Evolutionary conservation across 1,284 basidiomycete species (phyloP), one percentile per base, ranked within the genome.

Genomic region (Trametes hirsuta): DNA sequence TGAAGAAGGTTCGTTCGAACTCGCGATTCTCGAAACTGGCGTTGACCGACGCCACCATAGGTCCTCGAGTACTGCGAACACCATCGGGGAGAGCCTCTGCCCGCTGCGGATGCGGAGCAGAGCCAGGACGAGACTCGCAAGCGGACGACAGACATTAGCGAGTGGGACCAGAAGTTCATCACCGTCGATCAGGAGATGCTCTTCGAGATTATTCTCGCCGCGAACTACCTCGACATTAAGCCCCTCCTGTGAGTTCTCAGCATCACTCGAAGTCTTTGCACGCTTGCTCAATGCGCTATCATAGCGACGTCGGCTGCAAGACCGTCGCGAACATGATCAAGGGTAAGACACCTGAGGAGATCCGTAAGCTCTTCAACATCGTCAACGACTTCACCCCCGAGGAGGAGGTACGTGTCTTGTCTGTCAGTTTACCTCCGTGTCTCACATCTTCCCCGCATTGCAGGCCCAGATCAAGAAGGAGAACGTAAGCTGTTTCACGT

Each of bases 281-380:
- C 34, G 18, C 22, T 21, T 35, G 39, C n/a, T 58, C 25, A 45
- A 18, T 8, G 4, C 35, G n/a, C n/a, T 34, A 50, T 25, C 51
- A 50, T 70, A 97, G 95, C 67, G 97, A 99, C 74, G 95, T 99
- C 62, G 97, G 97, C 1, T 99, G 97, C 87, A 98, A 99, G 85
- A 99, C 97, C 14, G 97, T 99, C 9, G 97, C 97, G 30, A 98
- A 99, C 84, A 99, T 99, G 97, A 97, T 97, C 83, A 97, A 97
- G 81, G 95, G 95, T 45, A 97, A 97, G 84, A 94, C 94, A 8
- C 94, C 95, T 15, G 93, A 96, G 74, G 95, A 97, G 78, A 97
- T 97, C 70, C 91, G 95, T 64, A 96, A 97, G 74, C 84, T 97
- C 48, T 97, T 97, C 85, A 97, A 98, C 84, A 96, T 97, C 65